Evolutionary conservation across 2,329 filamentous ascomycete genomes (phyloP).

Genomic region (Clonostachys solani): DNA sequence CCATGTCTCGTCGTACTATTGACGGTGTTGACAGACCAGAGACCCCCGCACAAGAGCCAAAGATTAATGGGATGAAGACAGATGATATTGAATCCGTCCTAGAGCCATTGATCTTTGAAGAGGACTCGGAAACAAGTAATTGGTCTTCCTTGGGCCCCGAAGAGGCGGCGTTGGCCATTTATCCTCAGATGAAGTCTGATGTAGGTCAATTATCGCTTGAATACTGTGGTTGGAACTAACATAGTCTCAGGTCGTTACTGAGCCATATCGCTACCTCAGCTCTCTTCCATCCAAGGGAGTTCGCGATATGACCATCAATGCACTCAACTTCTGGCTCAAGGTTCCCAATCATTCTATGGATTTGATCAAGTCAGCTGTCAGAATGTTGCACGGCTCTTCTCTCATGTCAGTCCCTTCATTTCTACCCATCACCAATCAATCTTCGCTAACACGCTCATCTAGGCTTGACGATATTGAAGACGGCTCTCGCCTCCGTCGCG

Average conservation of each 20-base stretch:
- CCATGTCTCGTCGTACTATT: too few relatives aligned
- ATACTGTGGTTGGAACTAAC: too few relatives aligned
- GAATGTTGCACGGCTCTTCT: not conserved
- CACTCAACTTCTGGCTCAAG: constrained; percentile 1
- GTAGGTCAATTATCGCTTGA: too few relatives aligned
- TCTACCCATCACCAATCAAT: not conserved
- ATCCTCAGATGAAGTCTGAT: too few relatives aligned
- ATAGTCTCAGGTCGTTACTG: not conserved
- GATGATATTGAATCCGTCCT: too few relatives aligned
- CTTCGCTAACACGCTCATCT: not conserved
- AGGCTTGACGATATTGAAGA: constrained; percentile 32
- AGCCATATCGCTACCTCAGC: not conserved
- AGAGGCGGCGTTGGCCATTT: too few relatives aligned
- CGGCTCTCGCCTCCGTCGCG: constrained; percentile 21
- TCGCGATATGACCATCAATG: not conserved
- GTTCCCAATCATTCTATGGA: not conserved
- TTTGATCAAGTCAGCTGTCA: not conserved
- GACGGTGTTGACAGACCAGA: too few relatives aligned
- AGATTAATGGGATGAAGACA: too few relatives aligned
- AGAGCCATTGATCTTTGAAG: too few relatives aligned
- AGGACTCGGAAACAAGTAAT: too few relatives aligned
- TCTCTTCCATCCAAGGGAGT: constrained; percentile 1
- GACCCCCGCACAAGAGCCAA: too few relatives aligned
- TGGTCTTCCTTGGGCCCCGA: too few relatives aligned
- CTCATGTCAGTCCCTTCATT: not conserved